These are phyloP conservation scores for Ilyonectria mors-panacis DNA, from an alignment of 2,329 filamentous ascomycete genomes.

Conservation along the genomic window DNA sequence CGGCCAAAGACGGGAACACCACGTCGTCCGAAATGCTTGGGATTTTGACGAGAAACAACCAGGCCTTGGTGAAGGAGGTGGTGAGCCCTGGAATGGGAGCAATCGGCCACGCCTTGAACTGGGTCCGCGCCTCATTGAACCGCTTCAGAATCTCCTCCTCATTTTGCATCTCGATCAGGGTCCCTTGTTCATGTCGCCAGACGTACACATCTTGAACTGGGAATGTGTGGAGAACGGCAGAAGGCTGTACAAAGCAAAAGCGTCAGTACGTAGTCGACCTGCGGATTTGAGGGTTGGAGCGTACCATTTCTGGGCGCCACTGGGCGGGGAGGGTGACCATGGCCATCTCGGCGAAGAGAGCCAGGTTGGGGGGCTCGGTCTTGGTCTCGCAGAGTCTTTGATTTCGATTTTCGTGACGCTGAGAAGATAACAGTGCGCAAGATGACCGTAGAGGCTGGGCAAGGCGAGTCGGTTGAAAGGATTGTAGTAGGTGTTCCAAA, in stretches of 20 bases:
- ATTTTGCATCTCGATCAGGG: constrained; percentile 53
- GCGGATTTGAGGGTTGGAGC: not conserved
- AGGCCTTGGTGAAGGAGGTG: constrained; percentile 50
- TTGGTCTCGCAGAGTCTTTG: too few species aligned
- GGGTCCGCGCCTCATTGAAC: constrained; percentile 44
- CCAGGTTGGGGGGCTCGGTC: too few species aligned
- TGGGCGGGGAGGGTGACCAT: not conserved
- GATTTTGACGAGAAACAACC: constrained; percentile 50
- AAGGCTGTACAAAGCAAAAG: constrained; percentile 13
- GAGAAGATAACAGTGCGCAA: too few species aligned
- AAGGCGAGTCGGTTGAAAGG: too few species aligned
- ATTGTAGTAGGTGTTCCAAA: too few species aligned
- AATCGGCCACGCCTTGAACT: constrained; percentile 50
- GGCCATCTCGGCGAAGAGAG: constrained; percentile 8
- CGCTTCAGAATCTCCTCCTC: constrained; percentile 45
- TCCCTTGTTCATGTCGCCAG: constrained; percentile 50
- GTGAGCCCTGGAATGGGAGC: constrained; percentile 48
- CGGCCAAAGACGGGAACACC: constrained; percentile 47
- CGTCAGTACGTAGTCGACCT: constrained; percentile 23
- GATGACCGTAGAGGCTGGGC: too few species aligned
- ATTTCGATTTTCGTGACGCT: too few species aligned
- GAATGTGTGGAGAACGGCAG: constrained; percentile 40
- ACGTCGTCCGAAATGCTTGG: constrained; percentile 39
- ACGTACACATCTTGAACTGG: constrained; percentile 45
- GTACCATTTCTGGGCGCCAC: constrained; percentile 15